Evolutionary conservation across 345 rosid genomes (phyloP).

Genomic region (Camelina sativa): DNA sequence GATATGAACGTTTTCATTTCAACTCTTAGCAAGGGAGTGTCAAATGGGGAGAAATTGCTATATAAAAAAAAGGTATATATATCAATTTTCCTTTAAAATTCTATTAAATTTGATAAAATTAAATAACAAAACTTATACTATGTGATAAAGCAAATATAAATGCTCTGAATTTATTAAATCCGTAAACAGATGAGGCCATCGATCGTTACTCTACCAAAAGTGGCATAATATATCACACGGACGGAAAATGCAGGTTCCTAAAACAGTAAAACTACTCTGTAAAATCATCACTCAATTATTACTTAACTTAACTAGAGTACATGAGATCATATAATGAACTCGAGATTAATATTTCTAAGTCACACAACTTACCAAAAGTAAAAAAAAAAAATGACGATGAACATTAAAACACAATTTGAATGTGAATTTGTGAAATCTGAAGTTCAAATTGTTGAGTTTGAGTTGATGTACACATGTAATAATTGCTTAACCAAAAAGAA

Average conservation of each 20-base stretch:
- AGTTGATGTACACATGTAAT: not conserved
- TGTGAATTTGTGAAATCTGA: not conserved
- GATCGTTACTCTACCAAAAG: not conserved
- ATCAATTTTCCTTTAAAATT: too few species aligned
- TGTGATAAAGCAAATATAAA: too few species aligned
- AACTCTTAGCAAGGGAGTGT: not conserved
- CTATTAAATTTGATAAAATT: too few species aligned
- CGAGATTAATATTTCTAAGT: not conserved
- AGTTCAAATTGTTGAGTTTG: not conserved
- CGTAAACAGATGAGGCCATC: too few species aligned
- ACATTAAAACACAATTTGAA: not conserved
- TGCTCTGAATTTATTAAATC: too few species aligned
- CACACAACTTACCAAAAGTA: not conserved
- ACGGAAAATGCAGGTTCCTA: not conserved
- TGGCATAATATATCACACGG: not conserved
- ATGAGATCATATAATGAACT: not conserved
- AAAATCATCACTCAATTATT: not conserved
- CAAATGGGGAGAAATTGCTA: not conserved
- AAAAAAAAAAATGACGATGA: not conserved
- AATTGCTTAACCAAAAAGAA: not conserved
- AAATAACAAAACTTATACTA: too few species aligned
- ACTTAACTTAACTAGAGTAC: not conserved
- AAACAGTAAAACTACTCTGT: too few species aligned
- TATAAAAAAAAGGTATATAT: too few species aligned
- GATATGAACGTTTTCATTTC: not conserved